Evolutionary conservation across 1,139 yeast species (phyloP).

Genomic region (Sugiyamaella sp.): DNA sequence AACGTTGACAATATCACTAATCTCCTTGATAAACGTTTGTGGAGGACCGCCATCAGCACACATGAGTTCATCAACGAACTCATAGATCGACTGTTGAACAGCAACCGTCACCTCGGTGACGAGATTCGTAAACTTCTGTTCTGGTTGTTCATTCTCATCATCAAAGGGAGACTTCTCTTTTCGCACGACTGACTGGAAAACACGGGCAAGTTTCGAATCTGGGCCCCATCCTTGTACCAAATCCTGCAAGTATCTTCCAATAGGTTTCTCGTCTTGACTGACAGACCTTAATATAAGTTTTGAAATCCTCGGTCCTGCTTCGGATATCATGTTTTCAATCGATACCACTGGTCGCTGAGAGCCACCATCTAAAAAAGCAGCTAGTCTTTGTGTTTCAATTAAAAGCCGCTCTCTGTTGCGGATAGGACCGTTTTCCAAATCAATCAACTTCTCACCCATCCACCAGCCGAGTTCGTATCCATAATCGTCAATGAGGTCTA

Average conservation of each 20-base stretch:
- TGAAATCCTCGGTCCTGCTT: conserved; percentile 33
- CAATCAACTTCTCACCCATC: conserved; percentile 42
- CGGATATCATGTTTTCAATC: conserved; percentile 40
- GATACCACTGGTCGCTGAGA: conserved; percentile 49
- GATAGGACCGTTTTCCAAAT: conserved; percentile 22
- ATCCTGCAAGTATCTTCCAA: conserved; percentile 29
- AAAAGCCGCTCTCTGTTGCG: conserved; percentile 33
- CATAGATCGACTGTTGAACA: conserved; percentile 32
- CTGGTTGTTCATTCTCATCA: conserved; percentile 23
- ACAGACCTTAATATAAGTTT: conserved; percentile 31
- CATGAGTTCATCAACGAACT: conserved; percentile 36
- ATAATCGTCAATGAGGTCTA: conserved; percentile 40
- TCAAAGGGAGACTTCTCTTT: conserved; percentile 23
- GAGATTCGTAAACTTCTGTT: conserved; percentile 29
- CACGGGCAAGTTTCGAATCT: conserved; percentile 24
- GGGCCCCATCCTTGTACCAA: conserved; percentile 27
- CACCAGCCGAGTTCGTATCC: conserved; percentile 52
- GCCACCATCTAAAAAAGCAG: conserved; percentile 49
- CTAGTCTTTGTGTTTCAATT: conserved; percentile 49
- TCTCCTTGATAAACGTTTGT: conserved; percentile 13
- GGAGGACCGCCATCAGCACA: conserved; percentile 29
- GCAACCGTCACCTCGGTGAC: conserved; percentile 35
- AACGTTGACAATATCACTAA: conserved; percentile 48
- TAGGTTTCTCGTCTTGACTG: conserved; percentile 30
- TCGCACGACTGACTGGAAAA: conserved; percentile 28